A percentile compares a stretch with the other conserved stretches of the same genome.
Evolutionary conservation across 345 rosid genomes (phyloP).

Genomic region (Clausena lansium): DNA sequence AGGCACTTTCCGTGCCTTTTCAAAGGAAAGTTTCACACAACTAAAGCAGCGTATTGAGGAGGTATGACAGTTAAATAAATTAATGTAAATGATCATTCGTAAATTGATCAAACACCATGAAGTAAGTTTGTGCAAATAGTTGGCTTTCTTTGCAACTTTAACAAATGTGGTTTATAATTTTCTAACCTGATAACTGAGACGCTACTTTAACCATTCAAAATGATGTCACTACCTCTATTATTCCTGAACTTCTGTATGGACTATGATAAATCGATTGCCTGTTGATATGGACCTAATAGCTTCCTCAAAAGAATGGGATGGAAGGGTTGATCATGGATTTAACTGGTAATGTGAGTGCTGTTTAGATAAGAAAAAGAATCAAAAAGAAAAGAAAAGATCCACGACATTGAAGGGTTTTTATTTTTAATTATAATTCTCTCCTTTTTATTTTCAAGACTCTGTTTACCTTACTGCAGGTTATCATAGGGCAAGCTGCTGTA

Average conservation of each 20-base stretch:
- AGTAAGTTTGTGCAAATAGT: background rate
- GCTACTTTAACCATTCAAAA: background rate
- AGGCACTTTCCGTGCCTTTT: slow-evolving; percentile 81
- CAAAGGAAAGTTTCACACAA: slow-evolving; percentile 42
- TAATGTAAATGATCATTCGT: background rate
- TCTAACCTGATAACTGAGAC: background rate
- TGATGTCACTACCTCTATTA: background rate
- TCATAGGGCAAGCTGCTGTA: slow-evolving; percentile 79
- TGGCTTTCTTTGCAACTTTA: background rate
- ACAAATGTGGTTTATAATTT: background rate
- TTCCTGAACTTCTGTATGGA: background rate
- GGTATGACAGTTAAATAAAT: slow-evolving; percentile 32
- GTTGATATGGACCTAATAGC: no score
- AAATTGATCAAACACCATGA: background rate
- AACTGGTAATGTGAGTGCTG: no score
- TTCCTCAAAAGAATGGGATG: no score
- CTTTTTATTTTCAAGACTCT: background rate
- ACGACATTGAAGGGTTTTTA: background rate
- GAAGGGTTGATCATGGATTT: no score
- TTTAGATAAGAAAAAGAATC: no score
- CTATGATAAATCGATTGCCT: background rate
- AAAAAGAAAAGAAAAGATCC: background rate
- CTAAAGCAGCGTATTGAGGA: slow-evolving; percentile 66
- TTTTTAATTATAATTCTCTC: background rate
- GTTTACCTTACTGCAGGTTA: slow-evolving; percentile 50